Conservation (phyloP, 768 basidiomycete species). For the Leccinum sublutescens region DNA sequence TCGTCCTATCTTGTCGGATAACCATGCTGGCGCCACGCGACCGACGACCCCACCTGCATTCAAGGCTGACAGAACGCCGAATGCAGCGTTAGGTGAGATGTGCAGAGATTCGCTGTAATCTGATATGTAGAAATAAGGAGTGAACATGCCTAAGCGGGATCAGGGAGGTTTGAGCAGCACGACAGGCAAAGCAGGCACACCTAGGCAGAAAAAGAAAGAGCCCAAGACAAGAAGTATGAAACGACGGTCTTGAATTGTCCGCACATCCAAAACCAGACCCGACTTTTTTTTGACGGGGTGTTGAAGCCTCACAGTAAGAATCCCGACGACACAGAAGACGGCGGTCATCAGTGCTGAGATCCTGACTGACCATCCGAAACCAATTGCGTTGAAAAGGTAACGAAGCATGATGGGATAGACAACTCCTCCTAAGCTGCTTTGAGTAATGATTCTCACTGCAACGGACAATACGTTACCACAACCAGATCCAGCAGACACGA, state of each 20-base stretch:
- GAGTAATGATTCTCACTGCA: conserved; percentile 20
- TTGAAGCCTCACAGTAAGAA: conserved; percentile 44
- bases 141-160: conserved; percentile 55
- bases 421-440: conserved; percentile 52
- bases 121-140: conserved; percentile 69
- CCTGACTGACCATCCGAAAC: conserved; percentile 64
- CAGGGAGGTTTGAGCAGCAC: conserved; percentile 1
- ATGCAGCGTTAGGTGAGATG: conserved; percentile 40
- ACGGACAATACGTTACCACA: conserved; percentile 40
- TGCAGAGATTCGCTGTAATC: conserved; percentile 48
- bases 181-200: conserved; percentile 36
- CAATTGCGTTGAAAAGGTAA: conserved; percentile 50
- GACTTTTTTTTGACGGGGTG: conserved; percentile 17
- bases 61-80: conserved; percentile 62
- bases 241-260: conserved; percentile 44
- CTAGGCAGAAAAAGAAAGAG: conserved; percentile 58
- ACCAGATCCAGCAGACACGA: conserved; percentile 70
- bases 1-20: conserved; percentile 63
- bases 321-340: conserved; percentile 45
- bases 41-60: conserved; percentile 68
- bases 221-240: conserved; percentile 55
- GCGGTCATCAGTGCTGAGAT: conserved; percentile 52
- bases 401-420: conserved; percentile 67
- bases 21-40: conserved; percentile 58
- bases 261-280: conserved; percentile 22